phyloP scores from a whole-genome alignment of 2,329 filamentous ascomycete genomes.

The Dothideomycetidae sp. region DNA sequence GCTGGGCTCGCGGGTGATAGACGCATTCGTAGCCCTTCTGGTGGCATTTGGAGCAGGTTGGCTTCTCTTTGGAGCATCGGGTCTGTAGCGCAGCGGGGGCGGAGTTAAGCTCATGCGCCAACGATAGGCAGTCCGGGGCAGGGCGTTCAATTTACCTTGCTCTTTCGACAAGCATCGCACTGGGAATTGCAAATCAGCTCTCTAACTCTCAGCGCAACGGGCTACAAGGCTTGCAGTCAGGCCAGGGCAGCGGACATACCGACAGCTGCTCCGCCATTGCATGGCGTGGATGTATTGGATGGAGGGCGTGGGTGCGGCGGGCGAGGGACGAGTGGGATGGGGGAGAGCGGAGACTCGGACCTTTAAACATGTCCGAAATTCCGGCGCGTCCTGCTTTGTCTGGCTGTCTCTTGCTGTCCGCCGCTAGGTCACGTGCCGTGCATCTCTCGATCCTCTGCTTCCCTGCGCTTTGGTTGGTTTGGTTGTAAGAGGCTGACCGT shows the following conservation, averaged over 20 bases:
- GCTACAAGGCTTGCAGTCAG: not conserved
- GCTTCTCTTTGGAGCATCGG: constrained; percentile 7
- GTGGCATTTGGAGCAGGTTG: constrained; percentile 4
- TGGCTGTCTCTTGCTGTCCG: no score
- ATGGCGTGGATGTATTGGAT: not conserved
- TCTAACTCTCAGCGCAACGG: no score
- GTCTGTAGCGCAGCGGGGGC: not conserved
- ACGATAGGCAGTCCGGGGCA: not conserved
- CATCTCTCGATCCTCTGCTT: not conserved
- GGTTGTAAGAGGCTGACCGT: not conserved
- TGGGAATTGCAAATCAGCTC: not conserved
- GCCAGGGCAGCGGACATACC: not conserved
- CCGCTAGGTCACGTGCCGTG: not conserved
- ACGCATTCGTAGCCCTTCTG: constrained; percentile 2
- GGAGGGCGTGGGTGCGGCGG: no score
- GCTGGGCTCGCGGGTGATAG: constrained; percentile 3
- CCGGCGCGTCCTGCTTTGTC: no score
- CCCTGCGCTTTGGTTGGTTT: not conserved
- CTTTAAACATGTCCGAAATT: not conserved
- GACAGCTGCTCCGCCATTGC: constrained; percentile 7
- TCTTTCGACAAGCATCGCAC: constrained; percentile 7
- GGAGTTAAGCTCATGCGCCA: not conserved
- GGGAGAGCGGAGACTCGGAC: not conserved
- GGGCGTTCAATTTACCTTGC: constrained; percentile 1
- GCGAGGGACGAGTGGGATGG: not conserved